Percentiles rank a stretch among this genome's conserved stretches.
phyloP scores from a whole-genome alignment of 2,329 filamentous ascomycete genomes.

The Fusarium udum region DNA sequence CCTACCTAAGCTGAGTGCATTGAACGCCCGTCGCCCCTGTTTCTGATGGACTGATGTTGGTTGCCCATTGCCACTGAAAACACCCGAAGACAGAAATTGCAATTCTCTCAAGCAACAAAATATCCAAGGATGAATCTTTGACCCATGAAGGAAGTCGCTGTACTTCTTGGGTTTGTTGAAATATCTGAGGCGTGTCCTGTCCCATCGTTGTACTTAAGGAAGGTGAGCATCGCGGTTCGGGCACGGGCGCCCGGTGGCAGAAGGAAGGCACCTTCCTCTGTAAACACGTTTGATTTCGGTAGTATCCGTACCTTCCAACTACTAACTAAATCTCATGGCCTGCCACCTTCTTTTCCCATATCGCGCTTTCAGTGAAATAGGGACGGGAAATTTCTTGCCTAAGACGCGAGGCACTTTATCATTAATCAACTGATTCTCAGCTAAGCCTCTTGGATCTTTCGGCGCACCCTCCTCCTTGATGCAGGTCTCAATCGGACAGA shows the following conservation, averaged over 20 bases:
- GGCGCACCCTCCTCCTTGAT: not conserved
- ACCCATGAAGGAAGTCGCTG: not conserved
- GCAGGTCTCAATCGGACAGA: not conserved
- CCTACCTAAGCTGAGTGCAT: not conserved
- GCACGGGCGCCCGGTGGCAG: not conserved
- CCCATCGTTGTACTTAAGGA: not conserved
- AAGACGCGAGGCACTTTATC: not conserved
- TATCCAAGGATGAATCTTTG: not conserved
- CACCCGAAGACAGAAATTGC: not conserved
- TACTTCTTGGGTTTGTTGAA: not conserved
- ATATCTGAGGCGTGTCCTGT: not conserved
- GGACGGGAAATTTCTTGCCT: not conserved
- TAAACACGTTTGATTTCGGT: conserved; percentile 31
- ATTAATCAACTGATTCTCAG: not conserved
- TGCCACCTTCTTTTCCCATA: not conserved
- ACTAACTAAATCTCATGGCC: not conserved
- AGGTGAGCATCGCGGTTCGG: not conserved
- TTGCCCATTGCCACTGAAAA: not conserved
- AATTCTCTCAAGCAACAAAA: not conserved
- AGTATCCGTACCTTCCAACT: not conserved
- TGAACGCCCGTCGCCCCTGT: not conserved
- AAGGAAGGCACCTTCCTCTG: not conserved
- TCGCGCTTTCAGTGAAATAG: conserved; percentile 5
- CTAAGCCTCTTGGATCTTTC: not conserved
- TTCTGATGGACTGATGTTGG: not conserved